Percentiles rank a stretch among this genome's conserved stretches.
Evolutionary conservation across 2,329 filamentous ascomycete species (phyloP).

Genomic region (Fusarium subtropicale): DNA sequence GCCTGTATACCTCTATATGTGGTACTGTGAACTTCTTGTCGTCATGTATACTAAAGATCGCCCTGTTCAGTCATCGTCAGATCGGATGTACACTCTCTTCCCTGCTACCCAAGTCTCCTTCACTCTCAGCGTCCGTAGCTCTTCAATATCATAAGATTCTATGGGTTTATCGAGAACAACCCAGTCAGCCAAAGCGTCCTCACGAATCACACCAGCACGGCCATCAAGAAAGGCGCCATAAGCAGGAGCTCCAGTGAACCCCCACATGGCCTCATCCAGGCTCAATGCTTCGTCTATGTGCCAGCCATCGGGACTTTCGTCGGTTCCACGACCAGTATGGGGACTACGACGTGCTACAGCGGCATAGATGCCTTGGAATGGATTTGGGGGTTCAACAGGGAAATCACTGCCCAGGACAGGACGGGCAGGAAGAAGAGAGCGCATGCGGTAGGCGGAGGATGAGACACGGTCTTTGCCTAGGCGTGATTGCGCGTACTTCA

Average conservation of each 20-base stretch:
- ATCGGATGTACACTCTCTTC: conserved; percentile 56
- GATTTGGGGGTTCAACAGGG: conserved; percentile 75
- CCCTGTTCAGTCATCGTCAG: not conserved
- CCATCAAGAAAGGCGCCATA: conserved; percentile 70
- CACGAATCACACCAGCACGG: conserved; percentile 67
- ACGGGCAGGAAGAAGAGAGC: conserved; percentile 64
- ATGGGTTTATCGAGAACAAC: conserved; percentile 73
- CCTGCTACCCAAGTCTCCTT: conserved; percentile 77
- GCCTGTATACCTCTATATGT: not conserved
- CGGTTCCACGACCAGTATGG: conserved; percentile 62
- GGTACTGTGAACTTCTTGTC: conserved; percentile 3
- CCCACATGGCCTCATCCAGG: conserved; percentile 68
- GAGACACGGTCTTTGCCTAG: conserved; percentile 67
- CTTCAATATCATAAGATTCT: conserved; percentile 62
- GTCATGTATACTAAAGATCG: not conserved
- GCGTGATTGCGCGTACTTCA: conserved; percentile 71
- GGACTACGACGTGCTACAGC: conserved; percentile 72
- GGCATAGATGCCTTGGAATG: conserved; percentile 76
- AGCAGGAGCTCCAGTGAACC: conserved; percentile 71
- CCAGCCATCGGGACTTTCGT: conserved; percentile 66
- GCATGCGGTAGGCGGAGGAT: conserved; percentile 74
- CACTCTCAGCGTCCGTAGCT: conserved; percentile 65
- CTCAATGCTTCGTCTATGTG: conserved; percentile 68
- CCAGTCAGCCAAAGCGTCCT: conserved; percentile 76
- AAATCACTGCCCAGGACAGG: conserved; percentile 77